A percentile compares a stretch with the other conserved stretches of the same genome.
Conservation (phyloP, 2,329 filamentous ascomycete genomes). For the Monilinia aucupariae region DNA sequence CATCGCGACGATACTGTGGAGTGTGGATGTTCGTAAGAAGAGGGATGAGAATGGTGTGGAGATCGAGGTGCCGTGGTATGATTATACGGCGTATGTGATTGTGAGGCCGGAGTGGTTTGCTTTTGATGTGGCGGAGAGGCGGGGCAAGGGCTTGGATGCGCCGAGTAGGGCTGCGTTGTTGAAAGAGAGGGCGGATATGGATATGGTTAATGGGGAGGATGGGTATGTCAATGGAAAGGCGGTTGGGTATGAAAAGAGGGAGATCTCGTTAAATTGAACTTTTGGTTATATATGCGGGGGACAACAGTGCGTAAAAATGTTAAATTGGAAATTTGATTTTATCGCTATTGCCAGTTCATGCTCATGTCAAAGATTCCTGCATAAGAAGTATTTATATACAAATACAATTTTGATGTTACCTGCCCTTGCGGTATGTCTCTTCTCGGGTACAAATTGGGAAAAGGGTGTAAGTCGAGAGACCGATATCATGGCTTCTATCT, state of each 20-base stretch:
- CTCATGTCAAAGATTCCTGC: not conserved
- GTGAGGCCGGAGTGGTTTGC: conserved; percentile 14
- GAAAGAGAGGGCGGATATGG: not conserved
- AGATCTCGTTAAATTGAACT: not conserved
- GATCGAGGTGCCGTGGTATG: not conserved
- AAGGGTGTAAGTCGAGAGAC: too few species aligned
- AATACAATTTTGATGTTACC: not conserved
- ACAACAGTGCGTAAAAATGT: not conserved
- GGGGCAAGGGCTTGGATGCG: not conserved
- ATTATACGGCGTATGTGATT: conserved; percentile 14
- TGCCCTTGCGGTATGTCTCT: not conserved
- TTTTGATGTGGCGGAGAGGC: conserved; percentile 5
- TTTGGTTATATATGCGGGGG: not conserved
- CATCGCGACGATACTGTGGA: conserved; percentile 13
- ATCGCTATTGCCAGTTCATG: not conserved
- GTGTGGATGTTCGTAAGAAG: conserved; percentile 4
- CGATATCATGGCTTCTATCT: not conserved
- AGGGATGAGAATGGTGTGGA: conserved; percentile 6
- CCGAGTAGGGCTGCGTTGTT: not conserved
- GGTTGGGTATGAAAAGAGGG: conserved; percentile 9
- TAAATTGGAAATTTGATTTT: not conserved
- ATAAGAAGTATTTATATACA: not conserved
- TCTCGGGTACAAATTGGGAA: not conserved
- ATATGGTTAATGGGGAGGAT: conserved; percentile 10
- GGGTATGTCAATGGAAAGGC: not conserved